These are phyloP conservation scores for Fagopyrum esculentum DNA, from an alignment of 148 eudicot genomes.

Conservation along the genomic window DNA sequence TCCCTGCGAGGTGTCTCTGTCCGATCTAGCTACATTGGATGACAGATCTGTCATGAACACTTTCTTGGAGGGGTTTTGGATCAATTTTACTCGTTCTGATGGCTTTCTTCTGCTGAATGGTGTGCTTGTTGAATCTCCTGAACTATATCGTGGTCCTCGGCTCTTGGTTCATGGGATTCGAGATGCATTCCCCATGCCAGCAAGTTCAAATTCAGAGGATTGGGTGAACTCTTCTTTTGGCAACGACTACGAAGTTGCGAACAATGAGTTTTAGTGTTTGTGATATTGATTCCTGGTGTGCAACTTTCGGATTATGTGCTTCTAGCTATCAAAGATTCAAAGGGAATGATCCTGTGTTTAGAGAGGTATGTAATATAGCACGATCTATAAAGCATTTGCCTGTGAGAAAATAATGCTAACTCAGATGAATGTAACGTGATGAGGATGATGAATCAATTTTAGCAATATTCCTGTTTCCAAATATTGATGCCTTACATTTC, in stretches of 20 bases:
- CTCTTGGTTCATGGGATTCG: slow-evolving; percentile 49
- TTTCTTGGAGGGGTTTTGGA: slow-evolving; percentile 35
- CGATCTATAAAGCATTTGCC: not conserved
- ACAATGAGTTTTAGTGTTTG: not conserved
- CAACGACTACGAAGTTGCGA: not conserved
- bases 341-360: not conserved
- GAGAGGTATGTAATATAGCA: not conserved
- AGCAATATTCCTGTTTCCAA: not conserved
- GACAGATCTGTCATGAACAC: slow-evolving; percentile 27
- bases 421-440: not conserved
- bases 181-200: slow-evolving; percentile 18
- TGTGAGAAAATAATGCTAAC: not conserved
- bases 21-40: slow-evolving; percentile 21
- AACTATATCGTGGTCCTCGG: slow-evolving; percentile 30
- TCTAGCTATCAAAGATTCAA: not conserved
- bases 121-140: slow-evolving; percentile 35
- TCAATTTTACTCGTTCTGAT: slow-evolving; percentile 27
- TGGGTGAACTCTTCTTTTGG: not conserved
- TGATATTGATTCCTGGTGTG: not conserved
- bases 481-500: not conserved
- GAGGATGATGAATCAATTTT: not conserved
- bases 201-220: no score
- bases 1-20: slow-evolving; percentile 33
- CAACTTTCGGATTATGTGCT: not conserved
- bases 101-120: slow-evolving; percentile 36